Base-by-base conservation (phyloP, 2,329 filamentous ascomycete species). In the Myriangium duriaei region DNA sequence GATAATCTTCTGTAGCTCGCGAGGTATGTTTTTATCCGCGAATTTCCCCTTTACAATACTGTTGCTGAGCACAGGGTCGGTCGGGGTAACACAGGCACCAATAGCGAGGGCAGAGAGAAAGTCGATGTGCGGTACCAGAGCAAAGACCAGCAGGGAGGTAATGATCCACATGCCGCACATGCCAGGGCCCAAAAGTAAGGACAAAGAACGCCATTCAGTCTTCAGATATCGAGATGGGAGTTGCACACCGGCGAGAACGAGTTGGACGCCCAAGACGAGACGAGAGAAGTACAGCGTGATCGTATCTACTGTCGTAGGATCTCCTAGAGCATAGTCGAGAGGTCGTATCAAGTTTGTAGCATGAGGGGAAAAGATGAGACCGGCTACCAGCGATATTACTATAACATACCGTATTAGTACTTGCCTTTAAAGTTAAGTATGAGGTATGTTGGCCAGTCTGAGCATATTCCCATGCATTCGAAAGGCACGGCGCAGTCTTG, bases 1-100 rank as follows among this genome's bases (percentile, higher is more conserved):
- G 42, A 64, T 65, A 42, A 66, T 83, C 46, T 80, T 76, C 62
- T 93, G 85, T 34, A 95, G 63, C 17, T 79, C 72, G 41, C 76
- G 78, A 0, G 87, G 85, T 12, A 94, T 79, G 54, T 94, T 91
- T 50, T 86, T 80, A 51, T 94, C 86, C 1, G 87, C 87, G 53
- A 93, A 95, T 50, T 83, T 87, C 19, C 86, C 86, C 63, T 94
- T 94, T 32, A 94, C 84, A 41, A 94, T 93, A 2, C 81, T 81
- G 46, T 91, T 88, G 11, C 81, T 88, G 26, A 94, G 59, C 1
- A 94, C 76, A 0, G 87, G 87, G 50, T 95, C 87, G 0, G 87
- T 94, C 0, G 86, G 87, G 2, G 87, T 91, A n/a, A 95, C 76
- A 51, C 86, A 93, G 1, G 86, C 81, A 1, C 77, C 86, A 9